Evolutionary conservation across 1,284 basidiomycete species (phyloP).

Genomic region (Termitomyces sp.): DNA sequence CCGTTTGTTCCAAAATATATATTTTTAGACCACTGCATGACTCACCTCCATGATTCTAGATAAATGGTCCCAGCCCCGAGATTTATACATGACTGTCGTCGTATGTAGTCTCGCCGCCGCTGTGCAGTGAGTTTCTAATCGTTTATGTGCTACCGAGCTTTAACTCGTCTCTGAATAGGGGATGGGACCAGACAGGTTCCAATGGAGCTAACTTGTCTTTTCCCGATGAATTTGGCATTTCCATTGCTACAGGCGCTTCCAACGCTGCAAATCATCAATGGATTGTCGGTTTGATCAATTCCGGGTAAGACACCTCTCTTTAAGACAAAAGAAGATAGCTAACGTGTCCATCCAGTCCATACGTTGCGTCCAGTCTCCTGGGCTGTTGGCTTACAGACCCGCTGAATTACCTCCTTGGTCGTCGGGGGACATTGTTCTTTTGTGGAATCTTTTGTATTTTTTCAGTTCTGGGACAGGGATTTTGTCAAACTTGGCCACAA

Average conservation of each 20-base stretch:
- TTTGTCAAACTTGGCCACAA: slow-evolving; percentile 53
- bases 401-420: slow-evolving; percentile 47
- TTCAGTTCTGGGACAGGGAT: slow-evolving; percentile 55
- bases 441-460: slow-evolving; percentile 54
- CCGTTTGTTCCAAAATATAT: slow-evolving; percentile 26
- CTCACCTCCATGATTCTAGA: slow-evolving; percentile 26
- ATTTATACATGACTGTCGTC: slow-evolving; percentile 50
- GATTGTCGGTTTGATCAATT: slow-evolving; percentile 44
- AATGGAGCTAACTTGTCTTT: slow-evolving; percentile 66
- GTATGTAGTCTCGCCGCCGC: slow-evolving; percentile 56
- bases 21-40: background rate
- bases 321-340: background rate
- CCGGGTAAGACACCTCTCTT: slow-evolving; percentile 27
- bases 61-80: slow-evolving; percentile 49
- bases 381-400: slow-evolving; percentile 49
- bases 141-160: background rate
- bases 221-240: slow-evolving; percentile 49
- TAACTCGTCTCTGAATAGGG: slow-evolving; percentile 23
- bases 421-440: slow-evolving; percentile 68
- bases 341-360: slow-evolving; percentile 28
- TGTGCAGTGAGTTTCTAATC: slow-evolving; percentile 40
- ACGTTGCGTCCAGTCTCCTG: slow-evolving; percentile 34
- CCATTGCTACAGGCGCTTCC: slow-evolving; percentile 21
- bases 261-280: slow-evolving; percentile 33
- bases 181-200: slow-evolving; percentile 59